phyloP scores from a whole-genome alignment of 768 basidiomycete species.

The Lyophyllum decastes region DNA sequence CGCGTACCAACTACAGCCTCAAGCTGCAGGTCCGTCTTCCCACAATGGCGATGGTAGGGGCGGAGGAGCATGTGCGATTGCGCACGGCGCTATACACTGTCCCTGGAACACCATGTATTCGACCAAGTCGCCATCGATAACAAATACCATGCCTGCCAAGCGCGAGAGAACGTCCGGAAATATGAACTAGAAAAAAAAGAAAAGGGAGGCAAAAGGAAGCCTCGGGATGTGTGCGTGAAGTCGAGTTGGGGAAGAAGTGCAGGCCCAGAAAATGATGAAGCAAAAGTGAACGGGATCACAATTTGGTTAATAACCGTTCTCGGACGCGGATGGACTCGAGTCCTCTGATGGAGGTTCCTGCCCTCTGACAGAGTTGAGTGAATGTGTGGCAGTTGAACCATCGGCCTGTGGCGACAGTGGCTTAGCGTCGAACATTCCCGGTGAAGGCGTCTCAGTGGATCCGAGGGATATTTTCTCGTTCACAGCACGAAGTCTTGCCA shows the following conservation, averaged over 20 bases:
- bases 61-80: slow-evolving; percentile 12
- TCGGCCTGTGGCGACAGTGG: slow-evolving; percentile 71
- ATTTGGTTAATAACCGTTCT: slow-evolving; percentile 43
- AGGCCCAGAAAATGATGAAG: slow-evolving; percentile 32
- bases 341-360: slow-evolving; percentile 67
- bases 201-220: slow-evolving; percentile 25
- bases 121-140: slow-evolving; percentile 22
- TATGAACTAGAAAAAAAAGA: slow-evolving; percentile 27
- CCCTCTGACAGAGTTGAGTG: slow-evolving; percentile 55
- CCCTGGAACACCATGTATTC: slow-evolving; percentile 20
- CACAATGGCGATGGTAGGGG: slow-evolving; percentile 18
- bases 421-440: slow-evolving; percentile 49
- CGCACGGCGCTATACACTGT: slow-evolving; percentile 27
- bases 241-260: slow-evolving; percentile 29
- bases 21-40: slow-evolving; percentile 25
- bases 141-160: slow-evolving; percentile 28
- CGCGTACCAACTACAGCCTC: slow-evolving; percentile 24
- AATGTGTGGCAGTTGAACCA: slow-evolving; percentile 41
- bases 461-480: slow-evolving; percentile 85
- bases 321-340: slow-evolving; percentile 56
- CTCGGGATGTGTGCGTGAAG: slow-evolving; percentile 17
- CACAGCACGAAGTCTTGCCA: slow-evolving; percentile 66
- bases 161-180: slow-evolving; percentile 23
- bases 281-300: slow-evolving; percentile 10
- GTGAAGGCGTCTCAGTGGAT: slow-evolving; percentile 56